Conservation (phyloP, 139 green algal species). For the Tetradesmus obliquus region DNA sequence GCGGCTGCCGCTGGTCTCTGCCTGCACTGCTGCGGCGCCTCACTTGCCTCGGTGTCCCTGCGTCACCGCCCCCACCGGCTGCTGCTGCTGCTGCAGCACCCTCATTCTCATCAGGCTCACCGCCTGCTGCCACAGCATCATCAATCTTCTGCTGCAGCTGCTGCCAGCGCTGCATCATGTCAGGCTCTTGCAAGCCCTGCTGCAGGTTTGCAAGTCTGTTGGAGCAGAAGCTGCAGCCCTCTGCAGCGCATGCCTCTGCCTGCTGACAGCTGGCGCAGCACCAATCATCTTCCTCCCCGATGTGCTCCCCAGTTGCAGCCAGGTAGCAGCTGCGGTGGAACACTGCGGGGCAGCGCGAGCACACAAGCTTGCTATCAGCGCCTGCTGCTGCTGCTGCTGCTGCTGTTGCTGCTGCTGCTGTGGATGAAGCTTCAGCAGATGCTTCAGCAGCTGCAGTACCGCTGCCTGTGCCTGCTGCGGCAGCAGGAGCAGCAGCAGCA, state of each 20-base stretch:
- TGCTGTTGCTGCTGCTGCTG: conserved; percentile 10
- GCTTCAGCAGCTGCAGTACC: not conserved
- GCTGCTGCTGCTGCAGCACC: not conserved
- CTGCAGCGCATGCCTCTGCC: conserved; percentile 6
- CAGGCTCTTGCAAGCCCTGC: not conserved
- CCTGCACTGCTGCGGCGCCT: not conserved
- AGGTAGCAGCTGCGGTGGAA: conserved; percentile 18
- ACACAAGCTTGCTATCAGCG: not conserved
- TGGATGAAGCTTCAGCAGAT: not conserved
- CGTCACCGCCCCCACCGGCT: not conserved
- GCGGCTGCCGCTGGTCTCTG: not conserved
- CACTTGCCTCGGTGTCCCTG: not conserved
- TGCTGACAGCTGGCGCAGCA: not conserved
- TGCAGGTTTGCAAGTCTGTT: not conserved
- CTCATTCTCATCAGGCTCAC: not conserved
- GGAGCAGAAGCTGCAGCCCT: conserved; percentile 4
- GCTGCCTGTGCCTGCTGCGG: not conserved
- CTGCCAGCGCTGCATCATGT: not conserved
- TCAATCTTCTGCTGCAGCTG: not conserved
- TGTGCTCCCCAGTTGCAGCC: not conserved
- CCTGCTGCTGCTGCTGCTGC: not conserved
- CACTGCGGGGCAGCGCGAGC: not conserved
- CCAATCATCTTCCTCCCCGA: not conserved
- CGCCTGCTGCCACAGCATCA: not conserved
- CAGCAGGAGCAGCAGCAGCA: not conserved